Conservation (phyloP, 495 filamentous ascomycete genomes). For the Monascus purpureus region DNA sequence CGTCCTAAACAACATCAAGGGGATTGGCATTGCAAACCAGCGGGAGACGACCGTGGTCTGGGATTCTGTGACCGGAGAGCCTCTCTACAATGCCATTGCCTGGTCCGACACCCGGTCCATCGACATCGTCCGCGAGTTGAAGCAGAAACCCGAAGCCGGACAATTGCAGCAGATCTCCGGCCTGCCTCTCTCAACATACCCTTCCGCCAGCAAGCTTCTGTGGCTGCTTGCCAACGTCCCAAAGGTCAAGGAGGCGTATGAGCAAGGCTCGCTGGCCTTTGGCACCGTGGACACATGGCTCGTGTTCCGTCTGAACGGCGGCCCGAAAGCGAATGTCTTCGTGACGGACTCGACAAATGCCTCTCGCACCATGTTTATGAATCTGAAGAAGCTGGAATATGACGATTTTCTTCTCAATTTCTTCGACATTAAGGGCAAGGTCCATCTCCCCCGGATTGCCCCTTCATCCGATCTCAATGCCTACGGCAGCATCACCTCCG, state of each 20-base stretch:
- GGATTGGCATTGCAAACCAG: slow-evolving; percentile 89
- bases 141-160: slow-evolving; percentile 45
- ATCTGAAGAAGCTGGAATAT: slow-evolving; percentile 71
- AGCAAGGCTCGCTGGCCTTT: slow-evolving; percentile 67
- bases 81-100: slow-evolving; percentile 79
- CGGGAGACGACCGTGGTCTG: slow-evolving; percentile 89
- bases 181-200: slow-evolving; percentile 85
- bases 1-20: slow-evolving; percentile 52
- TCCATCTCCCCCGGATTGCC: slow-evolving; percentile 73
- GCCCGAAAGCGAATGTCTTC: slow-evolving; percentile 49
- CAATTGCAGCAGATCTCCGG: slow-evolving; percentile 64
- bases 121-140: slow-evolving; percentile 61
- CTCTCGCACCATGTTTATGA: slow-evolving; percentile 93
- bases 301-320: slow-evolving; percentile 80
- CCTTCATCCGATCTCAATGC: slow-evolving; percentile 63
- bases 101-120: slow-evolving; percentile 90
- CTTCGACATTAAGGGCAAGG: slow-evolving; percentile 58
- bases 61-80: slow-evolving; percentile 75
- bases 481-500: slow-evolving; percentile 55
- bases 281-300: slow-evolving; percentile 92
- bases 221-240: slow-evolving; percentile 73
- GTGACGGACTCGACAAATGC: slow-evolving; percentile 92
- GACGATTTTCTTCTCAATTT: slow-evolving; percentile 70
- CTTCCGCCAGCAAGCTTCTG: slow-evolving; percentile 75
- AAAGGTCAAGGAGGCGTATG: slow-evolving; percentile 60